These are phyloP conservation scores for Fusarium praegraminearum DNA, from an alignment of 2,329 filamentous ascomycete genomes.

Conservation along the genomic window DNA sequence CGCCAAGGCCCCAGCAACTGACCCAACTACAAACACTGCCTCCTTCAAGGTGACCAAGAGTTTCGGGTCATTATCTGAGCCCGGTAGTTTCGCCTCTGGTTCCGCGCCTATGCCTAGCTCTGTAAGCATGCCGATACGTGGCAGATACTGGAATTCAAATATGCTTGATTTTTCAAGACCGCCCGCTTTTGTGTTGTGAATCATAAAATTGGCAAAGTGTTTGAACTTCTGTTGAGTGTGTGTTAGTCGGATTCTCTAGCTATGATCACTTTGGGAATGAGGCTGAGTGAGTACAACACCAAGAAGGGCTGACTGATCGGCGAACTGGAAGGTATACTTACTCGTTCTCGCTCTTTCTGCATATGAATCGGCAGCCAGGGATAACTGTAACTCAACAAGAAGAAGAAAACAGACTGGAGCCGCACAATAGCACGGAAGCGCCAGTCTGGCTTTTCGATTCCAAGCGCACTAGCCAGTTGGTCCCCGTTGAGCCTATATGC, in stretches of 20 bases:
- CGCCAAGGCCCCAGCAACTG: conserved; percentile 27
- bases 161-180: conserved; percentile 72
- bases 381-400: conserved; percentile 62
- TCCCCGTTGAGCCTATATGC: conserved; percentile 78
- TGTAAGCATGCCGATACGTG: conserved; percentile 56
- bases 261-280: not conserved
- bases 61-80: conserved; percentile 9
- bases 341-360: conserved; percentile 54
- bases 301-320: not conserved
- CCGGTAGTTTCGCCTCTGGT: not conserved
- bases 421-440: conserved; percentile 72
- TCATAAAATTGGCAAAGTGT: conserved; percentile 57
- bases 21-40: conserved; percentile 41
- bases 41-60: conserved; percentile 10
- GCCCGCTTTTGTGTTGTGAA: conserved; percentile 70
- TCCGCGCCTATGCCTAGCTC: conserved; percentile 45
- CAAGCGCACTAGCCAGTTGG: conserved; percentile 69
- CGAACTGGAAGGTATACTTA: conserved; percentile 24
- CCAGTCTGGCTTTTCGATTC: conserved; percentile 65
- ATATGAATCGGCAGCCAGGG: conserved; percentile 52
- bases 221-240: conserved; percentile 45
- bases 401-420: conserved; percentile 76
- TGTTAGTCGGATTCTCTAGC: conserved; percentile 20
- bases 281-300: not conserved
- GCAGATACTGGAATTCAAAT: conserved; percentile 80